phyloP scores from a whole-genome alignment of 2,329 filamentous ascomycete genomes.

The Aspergillus pseudotamarii region DNA sequence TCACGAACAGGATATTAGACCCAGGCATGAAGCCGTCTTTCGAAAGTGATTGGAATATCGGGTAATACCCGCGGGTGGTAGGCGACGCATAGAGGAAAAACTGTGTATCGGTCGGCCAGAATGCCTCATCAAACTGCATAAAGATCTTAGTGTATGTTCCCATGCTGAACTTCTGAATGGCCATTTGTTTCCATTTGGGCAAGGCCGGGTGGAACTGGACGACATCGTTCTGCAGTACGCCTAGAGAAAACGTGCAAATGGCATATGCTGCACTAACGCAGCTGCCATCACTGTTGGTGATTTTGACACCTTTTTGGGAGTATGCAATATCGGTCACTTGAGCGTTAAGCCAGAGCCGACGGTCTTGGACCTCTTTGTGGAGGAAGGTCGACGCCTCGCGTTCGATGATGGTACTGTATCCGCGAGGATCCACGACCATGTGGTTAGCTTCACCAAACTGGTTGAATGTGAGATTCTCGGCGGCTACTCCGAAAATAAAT shows the following conservation, averaged over 20 bases:
- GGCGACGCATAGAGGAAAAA: constrained; percentile 57
- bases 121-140: constrained; percentile 66
- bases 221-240: constrained; percentile 65
- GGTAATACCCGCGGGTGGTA: constrained; percentile 54
- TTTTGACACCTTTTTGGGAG: constrained; percentile 54
- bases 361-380: constrained; percentile 47
- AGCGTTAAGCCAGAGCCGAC: constrained; percentile 61
- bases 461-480: constrained; percentile 63
- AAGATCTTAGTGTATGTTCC: constrained; percentile 75
- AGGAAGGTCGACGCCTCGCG: constrained; percentile 63
- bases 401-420: constrained; percentile 62
- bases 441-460: constrained; percentile 66
- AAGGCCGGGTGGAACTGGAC: constrained; percentile 62
- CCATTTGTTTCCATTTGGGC: constrained; percentile 65
- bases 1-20: constrained; percentile 68
- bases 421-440: constrained; percentile 63
- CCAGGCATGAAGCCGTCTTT: constrained; percentile 60
- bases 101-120: constrained; percentile 61
- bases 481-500: constrained; percentile 58
- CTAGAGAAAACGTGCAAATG: constrained; percentile 68
- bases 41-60: constrained; percentile 66
- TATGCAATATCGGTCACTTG: constrained; percentile 60
- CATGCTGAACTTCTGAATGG: constrained; percentile 67
- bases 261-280: constrained; percentile 65
- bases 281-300: constrained; percentile 56